Evolutionary conservation across 2,329 filamentous ascomycete species (phyloP), one percentile per base, ranked within the genome.

Genomic region (Fusarium sterilihyphosum): DNA sequence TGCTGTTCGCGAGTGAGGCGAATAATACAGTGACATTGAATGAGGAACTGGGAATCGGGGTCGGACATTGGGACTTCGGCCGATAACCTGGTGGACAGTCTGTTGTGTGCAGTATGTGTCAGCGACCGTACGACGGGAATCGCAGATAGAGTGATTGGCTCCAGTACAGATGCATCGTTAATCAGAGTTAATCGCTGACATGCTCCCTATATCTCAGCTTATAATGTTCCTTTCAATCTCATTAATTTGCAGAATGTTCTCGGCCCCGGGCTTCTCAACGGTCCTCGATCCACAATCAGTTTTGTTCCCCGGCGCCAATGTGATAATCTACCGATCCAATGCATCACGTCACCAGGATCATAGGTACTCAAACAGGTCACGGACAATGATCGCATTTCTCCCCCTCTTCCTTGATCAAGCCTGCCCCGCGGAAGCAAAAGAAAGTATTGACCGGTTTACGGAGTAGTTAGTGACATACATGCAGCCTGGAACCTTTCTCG

Each of bases 121-220:
- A 38, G 20, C 3, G 18, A 52, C 50, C 57, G 33, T 59, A 59
- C 57, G 57, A 59, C 31, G 20, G 31, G 24, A n/a, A 38, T 44
- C 31, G n/a, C 20, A 60, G 29, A 52, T 33, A 40, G 11, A 60
- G 17, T 49, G 40, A 38, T 35, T 43, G 44, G 18, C 29, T n/a
- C 54, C 54, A 50, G 37, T 61, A 22, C 56, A 38, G 22, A 37
- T 29, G 52, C 38, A 40, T 40, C 52, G 13, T 40, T 40, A 40
- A 54, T 18, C 24, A 47, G 26, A 26, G 46, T 40, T 29, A 13
- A 35, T 65, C 35, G 29, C 33, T 58, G 43, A 22, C 35, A 14
- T 18, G n/a, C 50, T 33, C 64, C 41, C 50, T 68, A 68, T 68
- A 68, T 62, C 54, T 68, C 65, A 68, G 47, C 66, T 62, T 33